These are phyloP conservation scores for Edaphochlamys debaryana DNA, from an alignment of 139 green algal genomes.

Conservation along the genomic window DNA sequence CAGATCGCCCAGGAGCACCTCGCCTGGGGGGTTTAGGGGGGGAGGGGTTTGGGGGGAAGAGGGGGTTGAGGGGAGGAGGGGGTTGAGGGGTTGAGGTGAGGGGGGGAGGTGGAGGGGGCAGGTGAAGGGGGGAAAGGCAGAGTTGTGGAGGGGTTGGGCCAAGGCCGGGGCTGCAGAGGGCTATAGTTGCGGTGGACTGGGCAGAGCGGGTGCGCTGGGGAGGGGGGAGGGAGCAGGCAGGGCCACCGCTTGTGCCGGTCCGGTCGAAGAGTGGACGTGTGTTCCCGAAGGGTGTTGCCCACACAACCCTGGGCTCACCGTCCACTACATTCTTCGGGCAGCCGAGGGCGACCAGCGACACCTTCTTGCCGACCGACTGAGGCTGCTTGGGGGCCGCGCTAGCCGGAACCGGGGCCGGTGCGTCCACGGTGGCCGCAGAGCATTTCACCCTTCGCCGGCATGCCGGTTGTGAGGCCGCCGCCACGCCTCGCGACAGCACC, in stretches of 20 bases:
- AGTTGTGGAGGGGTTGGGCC: neutral
- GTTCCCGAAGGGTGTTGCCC: too few relatives aligned
- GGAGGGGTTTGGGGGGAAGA: neutral
- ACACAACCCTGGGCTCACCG: too few relatives aligned
- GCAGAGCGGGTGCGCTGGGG: too few relatives aligned
- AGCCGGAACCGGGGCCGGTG: too few relatives aligned
- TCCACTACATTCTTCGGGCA: slow-evolving; percentile 94
- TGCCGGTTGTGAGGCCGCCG: too few relatives aligned
- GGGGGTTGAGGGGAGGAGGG: neutral
- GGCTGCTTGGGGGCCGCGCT: too few relatives aligned
- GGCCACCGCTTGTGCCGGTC: too few relatives aligned
- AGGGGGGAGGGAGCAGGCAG: too few relatives aligned
- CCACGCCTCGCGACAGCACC: neutral
- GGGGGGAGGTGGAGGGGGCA: neutral
- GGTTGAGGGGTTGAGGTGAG: neutral
- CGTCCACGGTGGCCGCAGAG: too few relatives aligned
- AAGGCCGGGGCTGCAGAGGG: too few relatives aligned
- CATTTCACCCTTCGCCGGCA: neutral
- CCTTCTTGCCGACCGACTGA: slow-evolving; percentile 47
- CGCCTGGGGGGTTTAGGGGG: slow-evolving; percentile 55
- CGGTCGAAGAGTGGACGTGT: too few relatives aligned
- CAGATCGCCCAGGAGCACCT: slow-evolving; percentile 93
- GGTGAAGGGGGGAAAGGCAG: neutral
- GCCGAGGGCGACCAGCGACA: slow-evolving; percentile 81
- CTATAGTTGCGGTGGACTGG: too few relatives aligned